Evolutionary conservation across 2,329 filamentous ascomycete genomes (phyloP).

Genomic region (Ophiostoma quercus): DNA sequence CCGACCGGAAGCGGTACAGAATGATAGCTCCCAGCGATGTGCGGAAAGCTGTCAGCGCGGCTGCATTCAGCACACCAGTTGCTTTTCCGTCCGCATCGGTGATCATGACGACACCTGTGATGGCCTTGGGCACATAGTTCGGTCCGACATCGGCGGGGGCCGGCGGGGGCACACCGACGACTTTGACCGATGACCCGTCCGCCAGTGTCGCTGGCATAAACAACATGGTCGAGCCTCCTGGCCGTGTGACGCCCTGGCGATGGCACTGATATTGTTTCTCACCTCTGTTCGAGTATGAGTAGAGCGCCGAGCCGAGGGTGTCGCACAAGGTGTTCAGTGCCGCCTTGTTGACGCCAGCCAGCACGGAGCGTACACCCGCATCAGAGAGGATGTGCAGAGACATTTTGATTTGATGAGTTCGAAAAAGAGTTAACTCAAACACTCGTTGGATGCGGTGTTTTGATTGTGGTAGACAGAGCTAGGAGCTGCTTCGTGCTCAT

Average conservation of each 20-base stretch:
- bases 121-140: slow-evolving; percentile 35
- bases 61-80: slow-evolving; percentile 59
- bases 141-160: slow-evolving; percentile 20
- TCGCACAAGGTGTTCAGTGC: slow-evolving; percentile 54
- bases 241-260: slow-evolving; percentile 54
- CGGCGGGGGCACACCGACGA: slow-evolving; percentile 42
- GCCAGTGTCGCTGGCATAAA: slow-evolving; percentile 63
- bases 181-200: slow-evolving; percentile 58
- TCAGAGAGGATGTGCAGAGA: slow-evolving; percentile 45
- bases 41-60: slow-evolving; percentile 64
- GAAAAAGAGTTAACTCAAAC: background rate
- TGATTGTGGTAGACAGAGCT: background rate
- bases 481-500: background rate
- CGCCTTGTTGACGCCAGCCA: slow-evolving; percentile 51
- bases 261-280: slow-evolving; percentile 59
- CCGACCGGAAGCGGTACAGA: slow-evolving; percentile 47
- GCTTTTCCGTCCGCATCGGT: slow-evolving; percentile 54
- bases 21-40: slow-evolving; percentile 61
- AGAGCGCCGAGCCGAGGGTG: slow-evolving; percentile 54
- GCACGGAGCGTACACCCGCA: slow-evolving; percentile 49
- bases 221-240: slow-evolving; percentile 57
- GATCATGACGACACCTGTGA: slow-evolving; percentile 51
- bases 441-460: background rate
- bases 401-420: background rate
- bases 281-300: slow-evolving; percentile 59